phyloP scores from a whole-genome alignment of 2,329 filamentous ascomycete genomes.

The Rhexocercosporidium sp. region DNA sequence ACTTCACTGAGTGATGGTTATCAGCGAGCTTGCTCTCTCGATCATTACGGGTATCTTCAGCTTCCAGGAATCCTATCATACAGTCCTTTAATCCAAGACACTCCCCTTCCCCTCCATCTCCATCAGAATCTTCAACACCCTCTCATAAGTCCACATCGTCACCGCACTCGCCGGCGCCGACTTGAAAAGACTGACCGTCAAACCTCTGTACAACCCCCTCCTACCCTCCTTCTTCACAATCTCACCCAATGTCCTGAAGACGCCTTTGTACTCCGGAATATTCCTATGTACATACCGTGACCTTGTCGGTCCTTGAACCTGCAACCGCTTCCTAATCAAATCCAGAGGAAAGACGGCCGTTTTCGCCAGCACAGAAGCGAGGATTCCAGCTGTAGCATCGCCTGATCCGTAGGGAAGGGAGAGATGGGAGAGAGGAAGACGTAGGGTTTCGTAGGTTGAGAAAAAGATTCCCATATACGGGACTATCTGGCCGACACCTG shows the following conservation, averaged over 20 bases:
- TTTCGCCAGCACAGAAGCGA: conserved; percentile 83
- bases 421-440: conserved; percentile 60
- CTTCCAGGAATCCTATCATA: not conserved
- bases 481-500: conserved; percentile 84
- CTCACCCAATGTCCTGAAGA: conserved; percentile 66
- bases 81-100: not conserved
- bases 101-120: conserved; percentile 33
- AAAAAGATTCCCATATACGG: conserved; percentile 99
- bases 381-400: conserved; percentile 81
- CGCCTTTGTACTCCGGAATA: conserved; percentile 80
- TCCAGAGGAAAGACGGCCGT: conserved; percentile 92
- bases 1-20: not conserved
- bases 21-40: not conserved
- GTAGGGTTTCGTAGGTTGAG: conserved; percentile 79
- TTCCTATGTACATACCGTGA: conserved; percentile 80
- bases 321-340: conserved; percentile 87
- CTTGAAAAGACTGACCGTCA: conserved; percentile 86
- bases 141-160: conserved; percentile 80
- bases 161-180: conserved; percentile 82
- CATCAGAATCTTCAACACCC: conserved; percentile 51
- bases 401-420: conserved; percentile 74
- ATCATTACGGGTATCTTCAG: not conserved
- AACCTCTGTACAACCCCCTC: conserved; percentile 82
- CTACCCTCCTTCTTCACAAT: conserved; percentile 77
- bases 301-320: conserved; percentile 92